Conservation (phyloP, 345 rosid species). For the Nephelium lappaceum region DNA sequence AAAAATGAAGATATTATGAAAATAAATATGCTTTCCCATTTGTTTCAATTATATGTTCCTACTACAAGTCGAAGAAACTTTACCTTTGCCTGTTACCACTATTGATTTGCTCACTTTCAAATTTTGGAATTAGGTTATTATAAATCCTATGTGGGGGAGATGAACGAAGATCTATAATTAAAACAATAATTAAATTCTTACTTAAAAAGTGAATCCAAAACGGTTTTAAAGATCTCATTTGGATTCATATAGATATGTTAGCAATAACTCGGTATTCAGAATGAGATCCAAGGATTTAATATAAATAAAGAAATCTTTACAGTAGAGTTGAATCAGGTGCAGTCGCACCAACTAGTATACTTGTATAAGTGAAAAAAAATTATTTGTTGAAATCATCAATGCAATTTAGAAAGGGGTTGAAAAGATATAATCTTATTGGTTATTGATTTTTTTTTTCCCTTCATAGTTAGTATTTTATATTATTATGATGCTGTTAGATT, state of each 20-base stretch:
- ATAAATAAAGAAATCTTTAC: neutral
- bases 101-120: neutral
- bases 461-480: neutral
- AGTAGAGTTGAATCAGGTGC: neutral
- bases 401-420: neutral
- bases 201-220: neutral
- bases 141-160: neutral
- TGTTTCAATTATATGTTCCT: neutral
- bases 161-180: neutral
- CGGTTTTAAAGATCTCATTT: neutral
- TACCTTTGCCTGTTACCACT: neutral
- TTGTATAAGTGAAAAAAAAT: neutral
- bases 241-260: neutral
- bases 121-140: neutral
- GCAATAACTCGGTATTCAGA: neutral
- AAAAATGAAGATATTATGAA: too few species aligned
- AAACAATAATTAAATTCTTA: slow-evolving; percentile 3
- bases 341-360: neutral
- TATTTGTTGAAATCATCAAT: neutral
- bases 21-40: too few species aligned
- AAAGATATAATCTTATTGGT: neutral
- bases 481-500: neutral
- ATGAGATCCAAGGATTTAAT: neutral
- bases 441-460: neutral
- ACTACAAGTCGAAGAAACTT: neutral